phyloP scores from a whole-genome alignment of 2,329 filamentous ascomycete species.

The Hypoxylon sp. region DNA sequence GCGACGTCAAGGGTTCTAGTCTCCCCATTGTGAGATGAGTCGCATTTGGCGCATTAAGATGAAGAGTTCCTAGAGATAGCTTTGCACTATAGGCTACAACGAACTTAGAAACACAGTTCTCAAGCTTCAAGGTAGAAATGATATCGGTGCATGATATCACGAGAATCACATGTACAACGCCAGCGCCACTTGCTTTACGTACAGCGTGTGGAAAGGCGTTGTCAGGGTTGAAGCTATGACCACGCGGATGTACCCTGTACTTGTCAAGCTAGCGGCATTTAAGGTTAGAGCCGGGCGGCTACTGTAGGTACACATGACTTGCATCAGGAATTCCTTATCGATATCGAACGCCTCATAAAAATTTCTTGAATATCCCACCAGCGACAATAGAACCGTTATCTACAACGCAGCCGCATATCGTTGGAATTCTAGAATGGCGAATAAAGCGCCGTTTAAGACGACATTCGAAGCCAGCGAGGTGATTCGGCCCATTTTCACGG shows the following conservation, averaged over 20 bases:
- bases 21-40: conserved; percentile 63
- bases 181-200: not conserved
- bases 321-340: conserved; percentile 47
- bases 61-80: conserved; percentile 14
- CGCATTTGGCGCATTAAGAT: conserved; percentile 23
- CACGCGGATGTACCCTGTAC: not conserved
- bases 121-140: not conserved
- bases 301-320: conserved; percentile 27
- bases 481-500: conserved; percentile 94
- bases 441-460: conserved; percentile 79
- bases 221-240: conserved; percentile 7
- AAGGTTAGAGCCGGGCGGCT: not conserved
- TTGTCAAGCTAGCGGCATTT: not conserved
- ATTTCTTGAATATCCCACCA: conserved; percentile 47
- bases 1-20: conserved; percentile 70
- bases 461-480: conserved; percentile 89
- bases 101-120: not conserved
- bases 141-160: not conserved
- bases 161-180: not conserved
- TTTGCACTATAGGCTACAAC: not conserved
- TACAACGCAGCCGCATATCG: conserved; percentile 23
- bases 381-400: conserved; percentile 13
- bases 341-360: conserved; percentile 46
- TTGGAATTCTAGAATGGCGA: conserved; percentile 65
- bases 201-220: not conserved